These are phyloP conservation scores for Rhizophagus prolifer DNA, from an alignment of 192 early-diverging fungal species.

Conservation along the genomic window DNA sequence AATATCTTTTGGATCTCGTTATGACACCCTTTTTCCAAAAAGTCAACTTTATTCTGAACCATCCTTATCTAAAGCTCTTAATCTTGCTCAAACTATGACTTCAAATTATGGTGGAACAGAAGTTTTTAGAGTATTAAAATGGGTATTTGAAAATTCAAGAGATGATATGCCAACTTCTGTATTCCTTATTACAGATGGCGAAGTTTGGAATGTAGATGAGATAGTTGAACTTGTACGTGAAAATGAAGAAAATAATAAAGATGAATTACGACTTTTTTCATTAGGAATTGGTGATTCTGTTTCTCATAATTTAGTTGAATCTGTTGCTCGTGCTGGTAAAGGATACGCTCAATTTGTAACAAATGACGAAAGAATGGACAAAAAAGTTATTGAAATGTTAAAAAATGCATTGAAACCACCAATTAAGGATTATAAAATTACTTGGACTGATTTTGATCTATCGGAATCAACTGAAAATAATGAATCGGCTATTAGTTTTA, in stretches of 20 bases:
- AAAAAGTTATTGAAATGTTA: constrained; percentile 53
- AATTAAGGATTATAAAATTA: constrained; percentile 47
- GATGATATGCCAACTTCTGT: constrained; percentile 42
- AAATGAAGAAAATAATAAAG: constrained; percentile 14
- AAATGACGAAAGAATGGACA: constrained; percentile 48
- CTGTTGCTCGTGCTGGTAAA: constrained; percentile 47
- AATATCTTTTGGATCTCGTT: constrained; percentile 43
- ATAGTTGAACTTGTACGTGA: constrained; percentile 37
- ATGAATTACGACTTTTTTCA: constrained; percentile 46
- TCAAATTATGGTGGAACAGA: constrained; percentile 52
- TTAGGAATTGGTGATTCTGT: constrained; percentile 51
- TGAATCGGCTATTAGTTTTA: constrained; percentile 5
- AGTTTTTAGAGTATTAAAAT: constrained; percentile 36
- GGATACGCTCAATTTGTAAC: constrained; percentile 51
- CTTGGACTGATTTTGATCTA: neutral
- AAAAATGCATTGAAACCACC: constrained; percentile 46
- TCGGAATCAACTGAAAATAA: neutral
- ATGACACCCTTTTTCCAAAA: constrained; percentile 39
- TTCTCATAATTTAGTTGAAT: constrained; percentile 51
- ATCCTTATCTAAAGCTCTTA: constrained; percentile 37
- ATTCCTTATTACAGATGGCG: constrained; percentile 49
- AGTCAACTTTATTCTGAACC: constrained; percentile 40
- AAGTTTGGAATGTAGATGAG: constrained; percentile 42
- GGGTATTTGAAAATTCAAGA: constrained; percentile 30
- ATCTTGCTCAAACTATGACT: constrained; percentile 32